Evolutionary conservation across 441 rosid species (phyloP).

Genomic region (Capsella rubella): DNA sequence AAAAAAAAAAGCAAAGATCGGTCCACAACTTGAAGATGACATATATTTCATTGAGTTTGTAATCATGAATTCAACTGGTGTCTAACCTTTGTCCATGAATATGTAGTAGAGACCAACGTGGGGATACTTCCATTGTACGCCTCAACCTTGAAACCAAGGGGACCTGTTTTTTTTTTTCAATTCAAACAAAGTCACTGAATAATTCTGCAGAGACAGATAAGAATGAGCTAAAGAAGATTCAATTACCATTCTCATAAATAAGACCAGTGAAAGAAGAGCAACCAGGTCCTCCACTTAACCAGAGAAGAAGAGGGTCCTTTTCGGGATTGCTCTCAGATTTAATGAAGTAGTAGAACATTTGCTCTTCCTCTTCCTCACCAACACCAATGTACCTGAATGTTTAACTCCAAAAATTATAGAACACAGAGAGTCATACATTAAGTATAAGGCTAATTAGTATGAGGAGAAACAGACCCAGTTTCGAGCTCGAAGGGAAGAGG

Average conservation of each 20-base stretch:
- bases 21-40: not conserved
- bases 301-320: constrained; percentile 67
- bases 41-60: not conserved
- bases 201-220: not conserved
- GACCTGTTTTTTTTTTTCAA: constrained; percentile 50
- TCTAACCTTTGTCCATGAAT: constrained; percentile 73
- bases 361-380: constrained; percentile 59
- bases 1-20: constrained; percentile 32
- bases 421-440: constrained; percentile 1
- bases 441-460: not conserved
- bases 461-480: constrained; percentile 49
- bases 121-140: constrained; percentile 71
- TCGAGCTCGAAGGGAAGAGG: constrained; percentile 76
- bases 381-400: constrained; percentile 62
- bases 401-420: not conserved
- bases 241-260: constrained; percentile 60
- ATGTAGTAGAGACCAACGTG: constrained; percentile 56
- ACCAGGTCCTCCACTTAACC: constrained; percentile 84
- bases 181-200: not conserved
- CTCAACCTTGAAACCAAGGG: constrained; percentile 53
- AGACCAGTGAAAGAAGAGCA: constrained; percentile 67
- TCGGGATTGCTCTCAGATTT: constrained; percentile 57
- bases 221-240: not conserved
- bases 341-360: constrained; percentile 70
- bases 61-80: not conserved